Percentiles rank a stretch among this genome's conserved stretches.
Evolutionary conservation across 441 rosid genomes (phyloP).

Genomic region (Pelargonium fulgidum): DNA sequence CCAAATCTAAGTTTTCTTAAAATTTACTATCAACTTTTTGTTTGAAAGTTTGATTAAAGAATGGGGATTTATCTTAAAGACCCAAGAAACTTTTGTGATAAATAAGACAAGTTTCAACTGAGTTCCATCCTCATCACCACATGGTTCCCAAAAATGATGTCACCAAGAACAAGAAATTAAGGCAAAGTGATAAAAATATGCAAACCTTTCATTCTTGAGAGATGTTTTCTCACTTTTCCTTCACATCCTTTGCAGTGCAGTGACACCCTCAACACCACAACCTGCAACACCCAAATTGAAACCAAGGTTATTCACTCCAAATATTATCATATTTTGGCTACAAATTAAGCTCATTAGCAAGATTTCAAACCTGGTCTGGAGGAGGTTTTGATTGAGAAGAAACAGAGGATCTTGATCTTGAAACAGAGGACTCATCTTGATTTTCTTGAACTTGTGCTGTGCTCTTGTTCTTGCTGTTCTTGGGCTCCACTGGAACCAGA

Average conservation of each 20-base stretch:
- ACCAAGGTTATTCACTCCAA: not conserved
- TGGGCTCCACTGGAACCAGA: constrained; percentile 36
- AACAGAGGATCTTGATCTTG: constrained; percentile 35
- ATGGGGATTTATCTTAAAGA: too few relatives aligned
- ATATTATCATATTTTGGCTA: not conserved
- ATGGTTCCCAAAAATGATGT: not conserved
- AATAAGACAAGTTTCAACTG: too few relatives aligned
- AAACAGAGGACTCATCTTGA: constrained; percentile 35
- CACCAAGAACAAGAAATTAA: not conserved
- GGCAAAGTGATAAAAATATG: not conserved
- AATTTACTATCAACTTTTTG: too few relatives aligned
- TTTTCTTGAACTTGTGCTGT: constrained; percentile 16
- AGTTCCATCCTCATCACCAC: too few relatives aligned
- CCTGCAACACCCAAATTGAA: constrained; percentile 33
- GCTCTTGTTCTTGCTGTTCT: constrained; percentile 14
- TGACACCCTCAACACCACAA: constrained; percentile 87
- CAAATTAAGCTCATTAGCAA: constrained; percentile 7
- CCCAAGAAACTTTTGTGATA: too few relatives aligned
- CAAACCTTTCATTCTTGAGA: constrained; percentile 78
- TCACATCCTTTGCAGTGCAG: constrained; percentile 93
- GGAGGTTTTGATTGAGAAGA: constrained; percentile 26
- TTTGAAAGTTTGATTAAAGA: too few relatives aligned
- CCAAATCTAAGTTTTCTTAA: too few relatives aligned
- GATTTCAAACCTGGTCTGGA: constrained; percentile 39
- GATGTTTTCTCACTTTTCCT: constrained; percentile 86